These are phyloP conservation scores for Sporothrix luriei DNA, from an alignment of 2,329 filamentous ascomycete genomes.

Conservation along the genomic window DNA sequence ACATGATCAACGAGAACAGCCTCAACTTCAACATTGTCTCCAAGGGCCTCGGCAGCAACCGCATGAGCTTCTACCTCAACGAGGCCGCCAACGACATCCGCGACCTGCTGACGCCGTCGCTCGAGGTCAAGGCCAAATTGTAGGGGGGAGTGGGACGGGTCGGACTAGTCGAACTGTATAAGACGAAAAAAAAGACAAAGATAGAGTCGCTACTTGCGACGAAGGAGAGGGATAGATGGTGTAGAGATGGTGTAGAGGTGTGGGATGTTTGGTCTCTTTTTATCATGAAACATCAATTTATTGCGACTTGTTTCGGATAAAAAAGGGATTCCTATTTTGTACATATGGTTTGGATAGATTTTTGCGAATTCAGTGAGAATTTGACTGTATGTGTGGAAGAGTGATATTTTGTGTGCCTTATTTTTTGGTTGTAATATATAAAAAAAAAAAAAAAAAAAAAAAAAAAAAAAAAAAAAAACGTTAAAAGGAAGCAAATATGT, in stretches of 20 bases:
- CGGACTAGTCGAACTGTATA: background rate
- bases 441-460: too few relatives aligned
- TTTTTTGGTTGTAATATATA: too few relatives aligned
- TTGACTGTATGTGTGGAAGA: too few relatives aligned
- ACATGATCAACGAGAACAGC: constrained; percentile 71
- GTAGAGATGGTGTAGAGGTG: background rate
- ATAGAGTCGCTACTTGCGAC: background rate
- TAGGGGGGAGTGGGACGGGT: constrained; percentile 53
- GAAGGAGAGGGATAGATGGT: background rate
- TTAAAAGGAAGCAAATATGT: too few relatives aligned
- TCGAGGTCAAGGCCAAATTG: constrained; percentile 86
- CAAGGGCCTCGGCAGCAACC: constrained; percentile 85
- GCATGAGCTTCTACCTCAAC: constrained; percentile 94
- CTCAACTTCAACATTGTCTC: constrained; percentile 94
- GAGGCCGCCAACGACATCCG: constrained; percentile 90
- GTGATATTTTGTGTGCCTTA: too few relatives aligned
- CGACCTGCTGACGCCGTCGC: constrained; percentile 77
- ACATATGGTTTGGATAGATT: constrained; percentile 24
- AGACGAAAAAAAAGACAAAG: background rate
- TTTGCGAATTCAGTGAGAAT: background rate
- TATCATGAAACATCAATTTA: constrained; percentile 5
- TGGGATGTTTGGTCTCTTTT: background rate
- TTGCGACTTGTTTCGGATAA: background rate
- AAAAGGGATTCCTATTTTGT: background rate
- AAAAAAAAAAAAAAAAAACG: too few relatives aligned